These are phyloP conservation scores for Tulasnella calospora DNA, from an alignment of 768 basidiomycete genomes.

Conservation along the genomic window DNA sequence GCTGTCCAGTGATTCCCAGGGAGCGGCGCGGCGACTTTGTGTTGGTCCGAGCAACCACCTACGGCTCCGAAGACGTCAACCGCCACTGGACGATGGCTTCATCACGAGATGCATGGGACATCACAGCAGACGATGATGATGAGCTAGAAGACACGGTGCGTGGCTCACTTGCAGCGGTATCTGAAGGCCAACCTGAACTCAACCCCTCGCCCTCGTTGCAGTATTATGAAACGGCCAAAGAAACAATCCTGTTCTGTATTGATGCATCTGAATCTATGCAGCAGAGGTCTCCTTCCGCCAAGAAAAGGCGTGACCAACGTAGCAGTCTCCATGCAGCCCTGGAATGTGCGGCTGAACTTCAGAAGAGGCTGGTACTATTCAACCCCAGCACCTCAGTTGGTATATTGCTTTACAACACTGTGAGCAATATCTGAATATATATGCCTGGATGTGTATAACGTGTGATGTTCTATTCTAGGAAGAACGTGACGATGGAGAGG, in stretches of 20 bases:
- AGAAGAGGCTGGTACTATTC: conserved; percentile 83
- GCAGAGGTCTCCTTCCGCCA: conserved; percentile 56
- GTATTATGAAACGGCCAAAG: conserved; percentile 50
- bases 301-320: conserved; percentile 52
- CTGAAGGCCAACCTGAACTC: conserved; percentile 33
- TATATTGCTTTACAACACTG: conserved; percentile 88
- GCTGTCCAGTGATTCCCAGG: background rate
- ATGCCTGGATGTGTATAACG: conserved; percentile 15
- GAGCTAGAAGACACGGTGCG: conserved; percentile 57
- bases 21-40: conserved; percentile 16
- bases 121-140: conserved; percentile 67
- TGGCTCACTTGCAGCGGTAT: conserved; percentile 44
- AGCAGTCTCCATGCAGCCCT: conserved; percentile 76
- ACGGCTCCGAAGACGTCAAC: background rate
- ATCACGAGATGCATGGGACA: conserved; percentile 10
- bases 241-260: conserved; percentile 92
- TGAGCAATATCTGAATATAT: conserved; percentile 39
- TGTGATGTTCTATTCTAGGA: conserved; percentile 15
- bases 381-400: conserved; percentile 88
- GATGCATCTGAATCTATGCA: conserved; percentile 93
- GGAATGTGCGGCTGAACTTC: conserved; percentile 76
- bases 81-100: conserved; percentile 7
- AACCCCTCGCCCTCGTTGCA: conserved; percentile 45
- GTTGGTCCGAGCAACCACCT: background rate
- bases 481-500: conserved; percentile 34